These are phyloP conservation scores for Orobanche coerulescens DNA, from an alignment of 257 asterid species.

Conservation along the genomic window DNA sequence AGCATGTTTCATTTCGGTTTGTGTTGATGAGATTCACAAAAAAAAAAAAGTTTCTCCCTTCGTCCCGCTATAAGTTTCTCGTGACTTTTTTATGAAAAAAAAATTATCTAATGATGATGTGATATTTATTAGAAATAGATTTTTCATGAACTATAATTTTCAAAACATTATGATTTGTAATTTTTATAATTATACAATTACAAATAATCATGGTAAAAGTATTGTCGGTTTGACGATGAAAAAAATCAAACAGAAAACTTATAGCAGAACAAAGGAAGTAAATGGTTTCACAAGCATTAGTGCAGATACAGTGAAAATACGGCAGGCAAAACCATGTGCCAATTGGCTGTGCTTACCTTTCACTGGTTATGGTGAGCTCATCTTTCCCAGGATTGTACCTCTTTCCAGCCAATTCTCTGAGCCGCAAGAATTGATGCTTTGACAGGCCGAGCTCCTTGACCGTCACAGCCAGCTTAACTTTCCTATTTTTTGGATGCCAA, in stretches of 20 bases:
- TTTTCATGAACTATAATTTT: too few relatives aligned
- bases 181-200: too few relatives aligned
- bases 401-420: slow-evolving; percentile 78
- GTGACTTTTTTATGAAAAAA: too few relatives aligned
- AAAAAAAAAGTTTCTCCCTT: not conserved
- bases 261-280: not conserved
- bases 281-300: not conserved
- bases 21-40: not conserved
- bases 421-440: slow-evolving; percentile 61
- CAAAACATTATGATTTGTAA: too few relatives aligned
- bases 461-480: slow-evolving; percentile 68
- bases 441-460: slow-evolving; percentile 84
- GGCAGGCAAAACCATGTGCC: not conserved
- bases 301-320: not conserved
- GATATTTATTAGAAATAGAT: too few relatives aligned
- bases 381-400: slow-evolving; percentile 85
- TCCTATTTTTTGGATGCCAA: slow-evolving; percentile 91
- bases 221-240: too few relatives aligned
- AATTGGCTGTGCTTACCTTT: slow-evolving; percentile 52
- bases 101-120: too few relatives aligned
- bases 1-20: not conserved
- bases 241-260: too few relatives aligned
- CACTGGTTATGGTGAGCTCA: slow-evolving; percentile 86
- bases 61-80: too few relatives aligned
- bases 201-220: too few relatives aligned